Percentiles rank a stretch among this genome's conserved stretches.
These are phyloP conservation scores for Aphelidium insulamus DNA, from an alignment of 371 early-diverging fungal species.

Conservation along the genomic window DNA sequence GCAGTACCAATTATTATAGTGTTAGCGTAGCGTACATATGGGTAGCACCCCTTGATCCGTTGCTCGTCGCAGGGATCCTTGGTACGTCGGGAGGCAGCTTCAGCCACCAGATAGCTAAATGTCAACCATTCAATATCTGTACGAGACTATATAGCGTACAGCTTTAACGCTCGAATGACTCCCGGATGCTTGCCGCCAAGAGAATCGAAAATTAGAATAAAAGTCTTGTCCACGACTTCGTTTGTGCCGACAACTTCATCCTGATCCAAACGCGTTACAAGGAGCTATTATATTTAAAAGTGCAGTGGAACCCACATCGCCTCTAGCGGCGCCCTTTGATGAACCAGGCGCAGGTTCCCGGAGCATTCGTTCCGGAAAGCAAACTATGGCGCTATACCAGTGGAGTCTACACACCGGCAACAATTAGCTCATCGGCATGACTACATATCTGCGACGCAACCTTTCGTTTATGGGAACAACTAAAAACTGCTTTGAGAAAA, in stretches of 20 bases:
- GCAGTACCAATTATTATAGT: not conserved
- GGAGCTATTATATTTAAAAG: not conserved
- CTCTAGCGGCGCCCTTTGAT: not conserved
- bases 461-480: conserved; percentile 45
- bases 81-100: conserved; percentile 14
- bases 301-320: not conserved
- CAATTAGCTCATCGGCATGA: not conserved
- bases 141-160: too few species aligned
- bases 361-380: conserved; percentile 23
- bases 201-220: conserved; percentile 28
- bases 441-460: conserved; percentile 6
- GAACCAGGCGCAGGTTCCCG: not conserved
- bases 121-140: conserved; percentile 1
- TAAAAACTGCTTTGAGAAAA: conserved; percentile 28
- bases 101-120: conserved; percentile 13
- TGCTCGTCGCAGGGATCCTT: conserved; percentile 1
- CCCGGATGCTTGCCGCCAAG: conserved; percentile 17
- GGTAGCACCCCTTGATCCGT: conserved; percentile 12
- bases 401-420: conserved; percentile 12
- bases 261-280: not conserved
- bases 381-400: conserved; percentile 42
- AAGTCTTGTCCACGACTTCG: conserved; percentile 4
- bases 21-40: conserved; percentile 9
- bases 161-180: conserved; percentile 11
- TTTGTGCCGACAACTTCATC: not conserved